Evolutionary conservation across 2,329 filamentous ascomycete species (phyloP).

Genomic region (Arthrinium phaeospermum): DNA sequence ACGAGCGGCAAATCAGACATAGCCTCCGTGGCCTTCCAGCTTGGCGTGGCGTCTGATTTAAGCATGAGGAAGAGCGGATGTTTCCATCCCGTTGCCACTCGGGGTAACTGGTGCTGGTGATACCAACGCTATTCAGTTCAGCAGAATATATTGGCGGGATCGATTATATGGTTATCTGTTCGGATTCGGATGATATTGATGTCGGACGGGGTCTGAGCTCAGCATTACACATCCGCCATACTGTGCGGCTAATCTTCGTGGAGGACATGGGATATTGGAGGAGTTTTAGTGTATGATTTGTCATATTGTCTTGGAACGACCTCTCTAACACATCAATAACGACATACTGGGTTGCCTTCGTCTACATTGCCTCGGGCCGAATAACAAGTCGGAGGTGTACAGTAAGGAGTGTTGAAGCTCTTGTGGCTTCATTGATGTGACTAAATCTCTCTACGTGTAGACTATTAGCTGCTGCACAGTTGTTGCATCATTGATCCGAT

Average conservation of each 20-base stretch:
- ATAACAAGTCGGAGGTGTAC: neutral
- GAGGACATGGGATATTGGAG: neutral
- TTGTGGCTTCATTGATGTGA: no score
- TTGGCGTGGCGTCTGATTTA: neutral
- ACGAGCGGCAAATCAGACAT: slow-evolving; percentile 3
- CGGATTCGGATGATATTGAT: neutral
- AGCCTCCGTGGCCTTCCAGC: slow-evolving; percentile 2
- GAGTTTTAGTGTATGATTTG: neutral
- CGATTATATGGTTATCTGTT: neutral
- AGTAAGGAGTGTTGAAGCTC: neutral
- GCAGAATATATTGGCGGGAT: neutral
- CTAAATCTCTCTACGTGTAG: no score
- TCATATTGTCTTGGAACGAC: neutral
- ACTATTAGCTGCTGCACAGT: no score
- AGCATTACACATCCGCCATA: neutral
- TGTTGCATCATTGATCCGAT: neutral
- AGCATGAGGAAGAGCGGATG: neutral
- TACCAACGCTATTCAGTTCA: neutral
- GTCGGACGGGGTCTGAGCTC: neutral
- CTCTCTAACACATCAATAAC: neutral
- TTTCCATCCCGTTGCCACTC: neutral
- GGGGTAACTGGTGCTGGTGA: neutral
- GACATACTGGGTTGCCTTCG: neutral
- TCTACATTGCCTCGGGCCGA: neutral
- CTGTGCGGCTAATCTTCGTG: slow-evolving; percentile 4